A percentile compares a stretch with the other conserved stretches of the same genome.
These are phyloP conservation scores for Moringa oleifera DNA, from an alignment of 345 rosid genomes.

Conservation along the genomic window DNA sequence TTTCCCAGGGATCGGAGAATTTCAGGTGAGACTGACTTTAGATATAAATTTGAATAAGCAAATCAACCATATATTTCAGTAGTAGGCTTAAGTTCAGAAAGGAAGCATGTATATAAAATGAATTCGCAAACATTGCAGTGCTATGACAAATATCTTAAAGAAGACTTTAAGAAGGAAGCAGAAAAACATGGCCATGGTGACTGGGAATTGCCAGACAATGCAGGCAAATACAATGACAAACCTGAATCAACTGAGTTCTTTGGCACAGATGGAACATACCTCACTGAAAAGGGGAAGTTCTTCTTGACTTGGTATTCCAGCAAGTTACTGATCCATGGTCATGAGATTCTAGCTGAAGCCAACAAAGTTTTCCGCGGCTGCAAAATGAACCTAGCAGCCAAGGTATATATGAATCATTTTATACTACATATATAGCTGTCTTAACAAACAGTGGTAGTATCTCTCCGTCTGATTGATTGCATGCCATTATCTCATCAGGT, in stretches of 20 bases:
- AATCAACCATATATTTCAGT: too few species aligned
- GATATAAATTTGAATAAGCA: too few species aligned
- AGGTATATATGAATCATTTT: constrained; percentile 24
- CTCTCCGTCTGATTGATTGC: neutral
- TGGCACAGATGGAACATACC: too few species aligned
- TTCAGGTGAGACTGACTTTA: too few species aligned
- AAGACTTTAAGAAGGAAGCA: constrained; percentile 65
- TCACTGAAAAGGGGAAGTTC: too few species aligned
- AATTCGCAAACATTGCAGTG: constrained; percentile 52
- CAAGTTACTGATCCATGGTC: too few species aligned
- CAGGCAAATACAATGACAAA: constrained; percentile 56
- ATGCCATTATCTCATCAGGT: constrained; percentile 33
- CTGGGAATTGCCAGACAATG: constrained; percentile 80
- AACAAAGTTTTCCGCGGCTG: constrained; percentile 66
- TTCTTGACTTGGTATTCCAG: too few species aligned
- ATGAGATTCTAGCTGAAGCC: too few species aligned
- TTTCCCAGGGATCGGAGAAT: constrained; percentile 79
- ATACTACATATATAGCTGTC: too few species aligned
- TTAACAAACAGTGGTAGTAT: too few species aligned
- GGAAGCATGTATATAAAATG: too few species aligned
- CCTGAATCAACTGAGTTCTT: constrained; percentile 68
- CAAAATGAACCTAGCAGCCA: constrained; percentile 75
- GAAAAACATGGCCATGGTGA: constrained; percentile 57
- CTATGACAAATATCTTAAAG: constrained; percentile 64
- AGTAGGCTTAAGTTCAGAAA: too few species aligned